Evolutionary conservation across 129 eudicot species (phyloP).

Genomic region (Tagetes patula): DNA sequence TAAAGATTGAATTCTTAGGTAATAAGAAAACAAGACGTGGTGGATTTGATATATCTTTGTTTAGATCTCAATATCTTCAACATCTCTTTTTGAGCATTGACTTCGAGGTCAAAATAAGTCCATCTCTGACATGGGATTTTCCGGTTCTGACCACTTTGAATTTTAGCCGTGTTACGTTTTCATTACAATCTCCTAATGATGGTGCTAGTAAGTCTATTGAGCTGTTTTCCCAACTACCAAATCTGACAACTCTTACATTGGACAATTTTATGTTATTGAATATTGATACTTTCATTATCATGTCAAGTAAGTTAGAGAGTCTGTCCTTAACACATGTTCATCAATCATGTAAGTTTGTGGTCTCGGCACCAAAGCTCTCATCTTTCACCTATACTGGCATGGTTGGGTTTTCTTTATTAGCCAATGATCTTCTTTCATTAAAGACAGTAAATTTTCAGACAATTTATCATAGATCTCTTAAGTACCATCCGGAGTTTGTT

Average conservation of each 20-base stretch:
- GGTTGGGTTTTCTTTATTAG: not conserved
- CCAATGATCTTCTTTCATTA: constrained; percentile 11
- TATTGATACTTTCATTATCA: constrained; percentile 15
- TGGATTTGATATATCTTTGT: constrained; percentile 14
- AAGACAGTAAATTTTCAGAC: constrained; percentile 4
- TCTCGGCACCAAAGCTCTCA: constrained; percentile 28
- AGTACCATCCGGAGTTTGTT: not conserved
- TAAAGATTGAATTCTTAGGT: constrained; percentile 21
- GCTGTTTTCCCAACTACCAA: constrained; percentile 21
- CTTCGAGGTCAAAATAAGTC: constrained; percentile 6
- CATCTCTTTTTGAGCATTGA: constrained; percentile 5
- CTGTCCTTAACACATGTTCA: constrained; percentile 1
- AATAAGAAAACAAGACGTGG: constrained; percentile 25
- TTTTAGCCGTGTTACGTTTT: constrained; percentile 15
- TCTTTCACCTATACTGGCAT: constrained; percentile 13
- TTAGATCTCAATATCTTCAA: constrained; percentile 24
- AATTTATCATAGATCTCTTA: not conserved
- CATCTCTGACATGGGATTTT: constrained; percentile 24
- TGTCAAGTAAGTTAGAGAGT: constrained; percentile 21
- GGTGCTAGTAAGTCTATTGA: constrained; percentile 22
- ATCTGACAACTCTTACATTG: constrained; percentile 13
- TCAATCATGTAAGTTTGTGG: constrained; percentile 6
- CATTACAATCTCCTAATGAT: not conserved
- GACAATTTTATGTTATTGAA: not conserved
- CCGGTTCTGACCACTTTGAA: constrained; percentile 20